phyloP scores from a whole-genome alignment of 2,329 filamentous ascomycete genomes.

The Coniochaeta ligniaria region DNA sequence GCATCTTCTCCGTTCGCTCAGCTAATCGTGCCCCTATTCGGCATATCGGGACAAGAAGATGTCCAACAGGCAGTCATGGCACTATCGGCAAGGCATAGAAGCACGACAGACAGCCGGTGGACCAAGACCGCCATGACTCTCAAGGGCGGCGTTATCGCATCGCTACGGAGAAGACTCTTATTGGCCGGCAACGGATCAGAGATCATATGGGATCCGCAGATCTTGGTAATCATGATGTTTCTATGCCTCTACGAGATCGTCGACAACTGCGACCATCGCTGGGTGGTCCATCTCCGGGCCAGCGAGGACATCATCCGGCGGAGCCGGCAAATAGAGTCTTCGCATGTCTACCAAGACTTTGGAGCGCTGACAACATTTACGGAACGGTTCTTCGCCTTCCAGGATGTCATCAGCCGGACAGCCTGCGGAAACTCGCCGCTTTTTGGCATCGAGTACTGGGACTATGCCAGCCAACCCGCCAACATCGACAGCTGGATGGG shows the following conservation, averaged over 20 bases:
- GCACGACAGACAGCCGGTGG: conserved; percentile 5
- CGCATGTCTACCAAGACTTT: background rate
- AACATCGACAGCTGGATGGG: conserved; percentile 35
- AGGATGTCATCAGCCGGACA: conserved; percentile 42
- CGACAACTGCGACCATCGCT: conserved; percentile 22
- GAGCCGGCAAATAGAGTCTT: conserved; percentile 15
- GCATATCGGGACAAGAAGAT: conserved; percentile 5
- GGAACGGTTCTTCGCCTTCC: conserved; percentile 42
- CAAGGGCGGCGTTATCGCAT: conserved; percentile 26
- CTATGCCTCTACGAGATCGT: conserved; percentile 37
- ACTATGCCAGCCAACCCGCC: conserved; percentile 17
- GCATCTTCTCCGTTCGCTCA: conserved; percentile 8
- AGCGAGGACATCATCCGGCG: conserved; percentile 37
- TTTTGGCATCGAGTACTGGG: conserved; percentile 41
- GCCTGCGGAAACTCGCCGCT: conserved; percentile 38
- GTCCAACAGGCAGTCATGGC: conserved; percentile 8
- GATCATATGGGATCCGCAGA: conserved; percentile 17
- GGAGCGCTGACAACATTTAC: conserved; percentile 24
- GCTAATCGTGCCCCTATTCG: conserved; percentile 8
- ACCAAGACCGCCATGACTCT: conserved; percentile 12
- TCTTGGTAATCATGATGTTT: conserved; percentile 35
- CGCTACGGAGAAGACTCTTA: conserved; percentile 24
- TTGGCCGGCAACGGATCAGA: conserved; percentile 11
- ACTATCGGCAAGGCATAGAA: conserved; percentile 9
- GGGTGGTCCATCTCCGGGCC: conserved; percentile 39